Conservation (phyloP, 2,329 filamentous ascomycete species). For the Coniochaeta sp. region DNA sequence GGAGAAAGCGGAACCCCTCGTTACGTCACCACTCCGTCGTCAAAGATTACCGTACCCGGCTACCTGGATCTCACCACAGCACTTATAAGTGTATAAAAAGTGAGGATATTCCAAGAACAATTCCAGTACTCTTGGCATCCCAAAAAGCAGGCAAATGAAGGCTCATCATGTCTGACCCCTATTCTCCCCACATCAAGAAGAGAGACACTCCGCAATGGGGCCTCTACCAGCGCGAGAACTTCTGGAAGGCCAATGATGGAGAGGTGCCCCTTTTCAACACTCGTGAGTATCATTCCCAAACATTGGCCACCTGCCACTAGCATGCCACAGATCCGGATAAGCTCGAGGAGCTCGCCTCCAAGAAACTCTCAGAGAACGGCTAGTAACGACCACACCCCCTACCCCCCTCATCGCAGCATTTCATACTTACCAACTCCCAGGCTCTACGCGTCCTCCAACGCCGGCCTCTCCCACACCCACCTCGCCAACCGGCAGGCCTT, state of each 20-base stretch:
- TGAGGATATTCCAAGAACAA: background rate
- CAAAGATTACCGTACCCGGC: background rate
- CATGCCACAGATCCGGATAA: conserved; percentile 40
- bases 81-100: too few species aligned
- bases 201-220: conserved; percentile 18
- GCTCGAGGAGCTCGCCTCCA: conserved; percentile 50
- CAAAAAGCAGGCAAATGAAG: background rate
- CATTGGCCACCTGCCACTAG: background rate
- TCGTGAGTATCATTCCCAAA: conserved; percentile 10
- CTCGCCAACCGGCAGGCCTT: conserved; percentile 58
- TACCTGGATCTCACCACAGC: background rate
- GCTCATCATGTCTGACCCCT: conserved; percentile 10
- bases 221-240: conserved; percentile 18
- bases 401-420: background rate
- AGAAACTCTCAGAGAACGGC: conserved; percentile 48
- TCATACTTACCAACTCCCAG: conserved; percentile 11
- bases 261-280: conserved; percentile 16
- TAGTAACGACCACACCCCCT: conserved; percentile 23
- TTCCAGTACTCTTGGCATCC: conserved; percentile 28
- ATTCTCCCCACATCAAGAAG: conserved; percentile 15
- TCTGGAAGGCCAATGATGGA: conserved; percentile 18
- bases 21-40: conserved; percentile 1
- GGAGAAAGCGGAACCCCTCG: background rate
- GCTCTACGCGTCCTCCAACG: conserved; percentile 51
- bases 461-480: conserved; percentile 42